Conservation (phyloP, 202 grass and related monocot genomes). For the Dendrocalamus latiflorus region DNA sequence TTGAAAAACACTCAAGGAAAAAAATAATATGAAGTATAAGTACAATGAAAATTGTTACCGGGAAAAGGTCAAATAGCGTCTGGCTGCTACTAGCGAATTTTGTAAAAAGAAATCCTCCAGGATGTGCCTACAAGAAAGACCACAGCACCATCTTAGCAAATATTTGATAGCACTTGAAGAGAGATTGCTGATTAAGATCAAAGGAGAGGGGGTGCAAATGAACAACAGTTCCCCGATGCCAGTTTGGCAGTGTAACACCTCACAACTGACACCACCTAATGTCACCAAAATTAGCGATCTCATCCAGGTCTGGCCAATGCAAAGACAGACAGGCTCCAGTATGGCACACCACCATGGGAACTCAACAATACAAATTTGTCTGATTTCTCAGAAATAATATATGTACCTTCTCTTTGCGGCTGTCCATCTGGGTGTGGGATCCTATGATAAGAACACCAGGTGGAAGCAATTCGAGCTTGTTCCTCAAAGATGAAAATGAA, state of each 20-base stretch:
- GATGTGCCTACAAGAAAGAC: conserved; percentile 70
- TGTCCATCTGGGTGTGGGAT: conserved; percentile 86
- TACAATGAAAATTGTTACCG: conserved; percentile 43
- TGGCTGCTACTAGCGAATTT: conserved; percentile 97
- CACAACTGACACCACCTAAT: conserved; percentile 1
- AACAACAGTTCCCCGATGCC: background rate
- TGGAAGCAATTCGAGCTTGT: conserved; percentile 71
- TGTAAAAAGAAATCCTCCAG: conserved; percentile 96
- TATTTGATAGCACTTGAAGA: background rate
- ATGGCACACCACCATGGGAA: conserved; percentile 12
- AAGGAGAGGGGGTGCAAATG: background rate
- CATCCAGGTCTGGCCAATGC: background rate
- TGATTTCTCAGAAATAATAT: conserved; percentile 14
- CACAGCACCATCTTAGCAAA: conserved; percentile 24
- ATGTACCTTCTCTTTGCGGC: conserved; percentile 98
- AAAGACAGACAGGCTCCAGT: background rate
- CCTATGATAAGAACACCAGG: conserved; percentile 89
- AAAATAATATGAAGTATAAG: conserved; percentile 4
- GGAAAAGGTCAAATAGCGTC: conserved; percentile 94
- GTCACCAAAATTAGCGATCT: background rate
- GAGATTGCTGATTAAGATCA: background rate
- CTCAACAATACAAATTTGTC: conserved; percentile 6
- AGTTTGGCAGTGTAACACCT: background rate
- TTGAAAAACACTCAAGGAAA: conserved; percentile 6
- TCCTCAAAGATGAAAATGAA: conserved; percentile 65